These are phyloP conservation scores for Cystobasidium sp. DNA, from an alignment of 1,284 basidiomycete species.

Conservation along the genomic window DNA sequence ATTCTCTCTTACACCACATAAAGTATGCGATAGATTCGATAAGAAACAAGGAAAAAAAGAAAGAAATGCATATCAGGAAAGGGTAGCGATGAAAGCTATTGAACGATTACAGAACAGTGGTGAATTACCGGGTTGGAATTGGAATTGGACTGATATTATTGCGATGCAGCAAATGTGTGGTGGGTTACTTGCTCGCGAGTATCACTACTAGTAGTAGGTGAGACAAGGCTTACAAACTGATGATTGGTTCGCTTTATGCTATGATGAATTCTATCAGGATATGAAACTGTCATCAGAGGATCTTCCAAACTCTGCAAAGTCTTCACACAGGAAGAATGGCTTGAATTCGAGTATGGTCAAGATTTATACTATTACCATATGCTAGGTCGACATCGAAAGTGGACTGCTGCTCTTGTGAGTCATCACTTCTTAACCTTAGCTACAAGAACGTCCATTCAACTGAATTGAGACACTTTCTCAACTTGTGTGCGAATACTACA, in stretches of 20 bases:
- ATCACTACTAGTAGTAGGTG: neutral
- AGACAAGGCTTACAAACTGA: no score
- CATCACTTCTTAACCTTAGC: neutral
- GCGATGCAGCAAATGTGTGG: conserved; percentile 48
- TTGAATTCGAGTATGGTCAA: conserved; percentile 42
- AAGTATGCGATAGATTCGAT: conserved; percentile 59
- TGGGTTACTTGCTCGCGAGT: neutral
- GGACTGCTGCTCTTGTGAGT: conserved; percentile 39
- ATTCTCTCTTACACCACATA: conserved; percentile 59
- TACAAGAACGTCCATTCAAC: neutral
- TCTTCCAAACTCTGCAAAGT: conserved; percentile 41
- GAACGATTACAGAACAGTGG: conserved; percentile 50
- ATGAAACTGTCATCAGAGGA: conserved; percentile 41
- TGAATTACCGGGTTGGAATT: conserved; percentile 46
- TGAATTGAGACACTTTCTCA: neutral
- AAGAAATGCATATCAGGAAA: conserved; percentile 56
- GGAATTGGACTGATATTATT: conserved; percentile 43
- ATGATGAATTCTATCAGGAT: conserved; percentile 18
- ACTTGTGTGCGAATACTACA: neutral
- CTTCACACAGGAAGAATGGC: conserved; percentile 39
- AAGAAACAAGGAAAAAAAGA: conserved; percentile 58
- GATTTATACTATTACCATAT: conserved; percentile 38
- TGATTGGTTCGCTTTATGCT: neutral
- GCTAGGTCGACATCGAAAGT: conserved; percentile 32
- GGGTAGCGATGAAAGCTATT: conserved; percentile 55